Base-by-base conservation (phyloP, 129 eudicot species). In the Silybum marianum region DNA sequence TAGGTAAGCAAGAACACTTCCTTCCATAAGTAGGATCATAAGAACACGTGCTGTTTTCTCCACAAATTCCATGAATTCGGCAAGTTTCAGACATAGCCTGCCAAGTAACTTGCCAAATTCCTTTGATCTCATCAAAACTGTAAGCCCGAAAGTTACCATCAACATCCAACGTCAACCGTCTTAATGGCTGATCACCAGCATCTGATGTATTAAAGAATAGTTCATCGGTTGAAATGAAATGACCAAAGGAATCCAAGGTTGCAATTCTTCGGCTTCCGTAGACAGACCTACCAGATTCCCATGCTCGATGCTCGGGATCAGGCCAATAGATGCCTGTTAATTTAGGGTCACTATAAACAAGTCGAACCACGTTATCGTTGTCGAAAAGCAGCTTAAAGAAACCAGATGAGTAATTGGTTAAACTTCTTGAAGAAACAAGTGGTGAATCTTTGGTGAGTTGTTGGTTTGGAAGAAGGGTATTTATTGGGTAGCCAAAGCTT, bases 381-480 rank as follows among this genome's bases (percentile, higher is more conserved):
- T 83, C 89, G 40, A 90, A 90, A 70, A 58, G 84, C 26, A 90
- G 78, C 78, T 72, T 85, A 73, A 77, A 90, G 62, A 46, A 88
- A 7, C 91, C 94, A 13, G 91, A 81, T 4, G 89, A 78, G 77
- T 32, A 74, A 63, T 83, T 90, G 2, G 73, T 73, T 60, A 10
- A 16, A 72, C 89, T 88, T 84, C 85, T 79, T 42, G 87, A 75
- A 9, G 94, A 88, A 1, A 88, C 69, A 40, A 90, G 86, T 10
- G 14, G 30, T 18, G 86, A 39, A 22, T 75, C 62, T 69, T 78
- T 79, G 0, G 87, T 90, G 2, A 90, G 74, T 21, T 7, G 81
- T 75, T 90, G 91, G 19, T 25, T 46, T 14, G 94, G 91, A 76
- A 90, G 90, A 83, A 90, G 90, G 21, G 91, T 90, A 21, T 88